Evolutionary conservation across 331 rosid genomes (phyloP), one percentile per base, ranked within the genome.

Genomic region (Pyrus hybrid): DNA sequence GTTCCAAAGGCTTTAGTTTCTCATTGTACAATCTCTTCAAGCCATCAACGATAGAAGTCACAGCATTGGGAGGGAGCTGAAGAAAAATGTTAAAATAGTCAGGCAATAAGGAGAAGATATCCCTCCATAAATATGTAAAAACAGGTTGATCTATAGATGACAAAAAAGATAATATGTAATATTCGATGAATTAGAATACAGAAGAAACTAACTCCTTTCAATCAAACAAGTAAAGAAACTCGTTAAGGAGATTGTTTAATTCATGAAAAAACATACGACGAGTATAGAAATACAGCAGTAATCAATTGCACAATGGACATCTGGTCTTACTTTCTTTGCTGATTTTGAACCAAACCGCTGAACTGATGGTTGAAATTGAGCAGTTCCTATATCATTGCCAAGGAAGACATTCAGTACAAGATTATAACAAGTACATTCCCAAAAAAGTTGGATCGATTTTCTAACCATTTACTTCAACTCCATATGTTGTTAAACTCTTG

Each of bases 11-110:
- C 89, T 90, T 90, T 13, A 95, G 84, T 82, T 89, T 90, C 84
- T 92, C 93, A 54, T 69, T 60, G 60, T 95, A 92, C 80, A 95
- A 75, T 82, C 76, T 92, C 86, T 92, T 95, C 85, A 95, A 83
- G 68, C 97, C 99, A 79, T 95, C 97, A 72, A 82, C 61, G 68
- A 95, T 92, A 63, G 99, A 95, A 64, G 99, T 95, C 30, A 95
- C 95, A 62, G 93, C 84, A 69, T 56, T 75, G 51, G 63, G 81
- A 66, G 99, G 88, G 57, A 90, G 43, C 99, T 92, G 87, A 51
- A 53, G 45, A 65, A 63, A 58, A 49, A 20, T 5, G 63, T 58
- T 17, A 32, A 63, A 72, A 41, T 41, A 37, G 30, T 63, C 33
- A 68, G 67, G 8, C 20, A 23, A 32, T 33, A 57, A 43, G 14